Conservation (phyloP, 2,329 filamentous ascomycete species). For the Stagonosporopsis chrysanthemi region DNA sequence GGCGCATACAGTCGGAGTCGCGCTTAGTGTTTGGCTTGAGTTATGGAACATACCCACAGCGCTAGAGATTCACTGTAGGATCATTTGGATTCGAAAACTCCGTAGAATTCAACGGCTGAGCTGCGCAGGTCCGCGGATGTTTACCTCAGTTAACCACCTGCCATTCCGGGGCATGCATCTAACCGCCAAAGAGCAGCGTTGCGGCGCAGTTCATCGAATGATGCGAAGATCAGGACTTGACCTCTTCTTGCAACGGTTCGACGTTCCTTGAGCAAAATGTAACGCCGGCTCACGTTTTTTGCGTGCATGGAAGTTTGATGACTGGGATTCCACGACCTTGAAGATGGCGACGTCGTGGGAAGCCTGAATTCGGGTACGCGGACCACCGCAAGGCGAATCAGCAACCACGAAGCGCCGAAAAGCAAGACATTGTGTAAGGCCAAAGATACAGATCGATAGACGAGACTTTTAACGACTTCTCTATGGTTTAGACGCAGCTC, state of each 20-base stretch:
- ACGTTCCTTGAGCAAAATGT: not conserved
- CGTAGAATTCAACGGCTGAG: not conserved
- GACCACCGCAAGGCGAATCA: slow-evolving; percentile 30
- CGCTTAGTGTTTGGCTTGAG: no score
- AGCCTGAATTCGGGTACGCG: slow-evolving; percentile 33
- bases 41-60: not conserved
- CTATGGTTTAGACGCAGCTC: slow-evolving; percentile 6
- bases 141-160: not conserved
- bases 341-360: slow-evolving; percentile 2
- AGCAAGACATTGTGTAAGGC: slow-evolving; percentile 20
- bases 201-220: not conserved
- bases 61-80: not conserved
- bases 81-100: not conserved
- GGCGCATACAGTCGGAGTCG: no score
- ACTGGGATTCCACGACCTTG: not conserved
- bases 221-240: not conserved
- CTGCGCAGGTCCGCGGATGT: not conserved
- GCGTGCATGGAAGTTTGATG: not conserved
- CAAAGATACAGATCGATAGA: slow-evolving; percentile 27
- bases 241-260: not conserved
- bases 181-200: not conserved
- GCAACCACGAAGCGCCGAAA: slow-evolving; percentile 19
- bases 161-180: not conserved
- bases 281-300: not conserved
- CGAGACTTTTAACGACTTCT: slow-evolving; percentile 7